A percentile compares a stretch with the other conserved stretches of the same genome.
phyloP scores from a whole-genome alignment of 78 protist species.

The Chrysochromulina tobinii region DNA sequence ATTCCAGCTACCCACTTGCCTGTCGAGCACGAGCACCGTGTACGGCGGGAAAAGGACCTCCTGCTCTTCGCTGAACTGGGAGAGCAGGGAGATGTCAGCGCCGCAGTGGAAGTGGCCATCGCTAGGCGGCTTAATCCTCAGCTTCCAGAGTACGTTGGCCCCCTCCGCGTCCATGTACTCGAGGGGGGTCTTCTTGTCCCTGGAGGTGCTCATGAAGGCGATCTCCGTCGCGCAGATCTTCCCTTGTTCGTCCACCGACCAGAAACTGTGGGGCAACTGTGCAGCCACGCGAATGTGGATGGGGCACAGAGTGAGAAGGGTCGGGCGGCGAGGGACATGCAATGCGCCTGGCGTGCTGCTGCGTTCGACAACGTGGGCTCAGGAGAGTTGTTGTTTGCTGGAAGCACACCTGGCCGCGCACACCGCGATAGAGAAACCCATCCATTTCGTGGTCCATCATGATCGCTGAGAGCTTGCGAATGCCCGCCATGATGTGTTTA shows the following conservation, averaged over 20 bases:
- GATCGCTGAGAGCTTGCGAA: conserved; percentile 16
- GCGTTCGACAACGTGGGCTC: no score
- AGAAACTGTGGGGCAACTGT: not conserved
- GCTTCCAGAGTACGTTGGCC: not conserved
- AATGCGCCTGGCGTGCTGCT: no score
- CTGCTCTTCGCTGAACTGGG: conserved; percentile 14
- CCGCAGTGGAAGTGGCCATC: conserved; percentile 5
- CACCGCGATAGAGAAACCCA: not conserved
- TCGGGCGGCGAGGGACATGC: not conserved
- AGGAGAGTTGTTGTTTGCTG: no score
- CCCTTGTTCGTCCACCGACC: not conserved
- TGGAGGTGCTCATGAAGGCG: conserved; percentile 17
- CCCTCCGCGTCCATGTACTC: conserved; percentile 1
- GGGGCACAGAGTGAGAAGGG: no score
- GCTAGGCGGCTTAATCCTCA: not conserved
- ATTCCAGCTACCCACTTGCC: no score
- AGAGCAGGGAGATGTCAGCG: conserved; percentile 10
- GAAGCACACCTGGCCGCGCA: not conserved
- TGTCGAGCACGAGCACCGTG: not conserved
- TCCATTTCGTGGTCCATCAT: not conserved
- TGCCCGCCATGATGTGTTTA: not conserved
- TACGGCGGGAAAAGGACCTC: conserved; percentile 36
- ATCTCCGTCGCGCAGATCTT: conserved; percentile 4
- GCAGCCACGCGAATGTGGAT: no score
- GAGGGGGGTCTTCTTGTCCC: not conserved